Evolutionary conservation across 2,329 filamentous ascomycete genomes (phyloP), one percentile per base, ranked within the genome.

Genomic region (Fusarium hainanense): DNA sequence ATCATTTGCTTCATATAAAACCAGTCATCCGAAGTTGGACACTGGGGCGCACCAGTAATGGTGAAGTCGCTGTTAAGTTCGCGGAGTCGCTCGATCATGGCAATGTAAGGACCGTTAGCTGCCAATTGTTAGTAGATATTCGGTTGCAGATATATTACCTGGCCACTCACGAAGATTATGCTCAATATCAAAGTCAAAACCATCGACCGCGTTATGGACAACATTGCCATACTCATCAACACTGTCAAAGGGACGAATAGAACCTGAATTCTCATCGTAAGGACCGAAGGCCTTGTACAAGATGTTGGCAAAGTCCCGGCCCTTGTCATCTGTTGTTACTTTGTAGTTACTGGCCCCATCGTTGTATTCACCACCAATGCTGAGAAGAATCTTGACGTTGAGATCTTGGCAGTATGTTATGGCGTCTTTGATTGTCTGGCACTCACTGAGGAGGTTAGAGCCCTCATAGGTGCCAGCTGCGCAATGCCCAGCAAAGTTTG

Each of bases 21-120:
- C 48, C 68, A 77, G 2, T 47, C 11, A 7, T 69, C 27, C 11
- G 58, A 50, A 30, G 76, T 76, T 23, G 79, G 79, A 71, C 84
- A 85, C 67, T 85, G 81, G 23, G 84, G 84, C 28, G 83, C 82
- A 58, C 77, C 83, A 8, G 82, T 81, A 49, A 86, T 79, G 69
- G 81, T 76, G 42, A 81, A 58, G 2, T 65, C 61, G 4, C 73
- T 61, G 58, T 77, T 75, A 20, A 77, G 75, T 12, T 59, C 37
- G 40, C 81, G 81, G 51, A 83, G 72, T 30, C 58, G 71, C 27
- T 82, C 68, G 42, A 80, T 76, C 78, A 83, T 80, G 61, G 74
- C 74, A 52, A 83, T 77, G 67, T 79, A 82, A 16, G 81, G 79
- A 6, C 54, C 66, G 50, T 80, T 78, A 54, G 74, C 80, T 79